These are phyloP conservation scores for Penicillium cinerascens DNA, from an alignment of 495 filamentous ascomycete genomes.

Conservation along the genomic window DNA sequence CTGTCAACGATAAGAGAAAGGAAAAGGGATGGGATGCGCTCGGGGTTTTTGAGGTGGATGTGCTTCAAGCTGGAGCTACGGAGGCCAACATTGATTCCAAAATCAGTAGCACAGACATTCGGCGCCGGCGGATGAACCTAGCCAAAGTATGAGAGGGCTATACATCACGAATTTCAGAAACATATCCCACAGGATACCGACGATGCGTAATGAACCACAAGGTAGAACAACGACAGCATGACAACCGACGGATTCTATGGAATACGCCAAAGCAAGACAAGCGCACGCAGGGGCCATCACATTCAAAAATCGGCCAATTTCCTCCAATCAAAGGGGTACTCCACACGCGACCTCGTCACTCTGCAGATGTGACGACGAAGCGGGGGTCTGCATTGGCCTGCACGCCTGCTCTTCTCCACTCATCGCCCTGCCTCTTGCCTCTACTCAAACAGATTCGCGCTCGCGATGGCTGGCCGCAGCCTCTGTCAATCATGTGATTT, in stretches of 20 bases:
- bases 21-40: conserved; percentile 75
- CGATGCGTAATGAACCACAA: not conserved
- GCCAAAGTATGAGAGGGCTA: conserved; percentile 29
- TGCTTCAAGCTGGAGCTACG: conserved; percentile 63
- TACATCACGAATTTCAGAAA: not conserved
- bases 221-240: not conserved
- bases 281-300: not conserved
- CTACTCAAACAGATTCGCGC: conserved; percentile 24
- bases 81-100: conserved; percentile 66
- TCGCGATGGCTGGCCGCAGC: conserved; percentile 41
- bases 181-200: no score
- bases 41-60: conserved; percentile 88
- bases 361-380: conserved; percentile 31
- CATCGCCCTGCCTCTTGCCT: conserved; percentile 21
- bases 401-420: not conserved
- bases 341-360: conserved; percentile 24
- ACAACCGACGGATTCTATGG: not conserved
- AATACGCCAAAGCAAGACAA: not conserved
- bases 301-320: conserved; percentile 19
- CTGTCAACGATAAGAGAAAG: conserved; percentile 74
- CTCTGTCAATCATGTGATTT: conserved; percentile 41
- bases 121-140: conserved; percentile 47
- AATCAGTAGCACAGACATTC: conserved; percentile 82
- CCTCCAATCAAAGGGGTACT: conserved; percentile 15
- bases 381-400: conserved; percentile 24